phyloP scores from a whole-genome alignment of 1,284 basidiomycete genomes.

The Sporisorium graminicola region DNA sequence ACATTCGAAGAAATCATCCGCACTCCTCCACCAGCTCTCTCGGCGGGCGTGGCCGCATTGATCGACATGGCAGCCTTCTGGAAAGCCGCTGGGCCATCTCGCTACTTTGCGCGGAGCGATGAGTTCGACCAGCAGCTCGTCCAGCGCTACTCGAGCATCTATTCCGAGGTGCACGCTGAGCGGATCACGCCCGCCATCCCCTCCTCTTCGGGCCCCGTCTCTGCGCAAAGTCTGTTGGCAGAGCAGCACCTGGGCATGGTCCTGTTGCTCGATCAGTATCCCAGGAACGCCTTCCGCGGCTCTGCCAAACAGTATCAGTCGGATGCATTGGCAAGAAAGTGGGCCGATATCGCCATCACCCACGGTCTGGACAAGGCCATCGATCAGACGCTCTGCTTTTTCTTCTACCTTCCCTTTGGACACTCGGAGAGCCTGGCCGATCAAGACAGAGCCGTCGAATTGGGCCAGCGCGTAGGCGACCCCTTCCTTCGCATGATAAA shows the following conservation, averaged over 20 bases:
- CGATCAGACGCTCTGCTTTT: conserved; percentile 6
- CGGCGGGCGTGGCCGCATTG: conserved; percentile 22
- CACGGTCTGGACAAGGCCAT: conserved; percentile 19
- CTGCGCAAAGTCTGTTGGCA: conserved; percentile 1
- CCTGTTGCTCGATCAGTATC: conserved; percentile 42
- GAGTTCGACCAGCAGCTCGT: conserved; percentile 38
- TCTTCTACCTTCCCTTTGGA: conserved; percentile 38
- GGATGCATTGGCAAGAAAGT: conserved; percentile 28
- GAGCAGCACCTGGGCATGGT: conserved; percentile 44
- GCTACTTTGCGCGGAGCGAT: conserved; percentile 28
- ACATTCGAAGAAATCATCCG: conserved; percentile 40
- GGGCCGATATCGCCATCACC: conserved; percentile 32
- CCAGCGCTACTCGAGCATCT: conserved; percentile 25
- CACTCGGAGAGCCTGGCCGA: conserved; percentile 43
- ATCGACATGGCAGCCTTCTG: conserved; percentile 40
- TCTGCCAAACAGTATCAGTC: conserved; percentile 31
- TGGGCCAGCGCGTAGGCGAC: conserved; percentile 27
- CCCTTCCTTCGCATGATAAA: conserved; percentile 29
- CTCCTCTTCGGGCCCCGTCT: background rate
- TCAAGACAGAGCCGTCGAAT: conserved; percentile 28
- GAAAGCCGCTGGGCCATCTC: conserved; percentile 40
- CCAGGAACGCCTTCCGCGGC: conserved; percentile 36
- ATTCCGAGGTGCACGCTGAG: conserved; percentile 24
- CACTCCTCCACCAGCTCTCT: conserved; percentile 17
- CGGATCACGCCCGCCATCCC: conserved; percentile 13